phyloP scores from a whole-genome alignment of 2,329 filamentous ascomycete genomes.

The Colletotrichum costaricense region DNA sequence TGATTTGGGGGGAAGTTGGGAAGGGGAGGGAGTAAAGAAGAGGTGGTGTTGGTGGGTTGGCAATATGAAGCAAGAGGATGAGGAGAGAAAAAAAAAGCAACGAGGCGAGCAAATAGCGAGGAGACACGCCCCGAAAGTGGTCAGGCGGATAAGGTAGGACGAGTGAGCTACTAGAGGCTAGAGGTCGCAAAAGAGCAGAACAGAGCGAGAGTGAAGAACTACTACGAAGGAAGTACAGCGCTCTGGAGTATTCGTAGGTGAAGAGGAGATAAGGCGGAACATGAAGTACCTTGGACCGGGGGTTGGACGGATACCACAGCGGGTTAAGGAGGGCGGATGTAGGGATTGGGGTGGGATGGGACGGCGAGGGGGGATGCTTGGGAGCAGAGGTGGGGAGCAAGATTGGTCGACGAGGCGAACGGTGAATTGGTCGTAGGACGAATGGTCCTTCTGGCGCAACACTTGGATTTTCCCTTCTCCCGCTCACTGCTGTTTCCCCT shows the following conservation, averaged over 20 bases:
- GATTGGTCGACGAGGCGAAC: slow-evolving; percentile 27
- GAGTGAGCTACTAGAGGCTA: slow-evolving; percentile 24
- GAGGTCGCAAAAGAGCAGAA: slow-evolving; percentile 20
- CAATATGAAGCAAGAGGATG: slow-evolving; percentile 10
- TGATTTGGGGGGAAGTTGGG: not conserved
- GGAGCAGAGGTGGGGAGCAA: slow-evolving; percentile 25
- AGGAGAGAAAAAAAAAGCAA: slow-evolving; percentile 16
- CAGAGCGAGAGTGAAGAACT: slow-evolving; percentile 21
- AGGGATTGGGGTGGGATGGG: slow-evolving; percentile 34
- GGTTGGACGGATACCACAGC: slow-evolving; percentile 30
- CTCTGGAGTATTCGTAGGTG: slow-evolving; percentile 10
- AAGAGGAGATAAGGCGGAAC: slow-evolving; percentile 36
- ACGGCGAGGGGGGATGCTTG: slow-evolving; percentile 23
- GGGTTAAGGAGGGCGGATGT: slow-evolving; percentile 34
- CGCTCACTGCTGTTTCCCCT: not conserved
- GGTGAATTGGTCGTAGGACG: slow-evolving; percentile 3
- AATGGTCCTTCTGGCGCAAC: not conserved
- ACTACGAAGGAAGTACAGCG: not conserved
- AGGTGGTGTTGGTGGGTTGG: slow-evolving; percentile 21
- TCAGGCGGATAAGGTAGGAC: slow-evolving; percentile 35
- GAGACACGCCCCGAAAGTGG: slow-evolving; percentile 33
- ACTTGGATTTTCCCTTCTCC: not conserved
- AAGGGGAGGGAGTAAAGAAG: slow-evolving; percentile 5
- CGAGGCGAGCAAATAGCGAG: slow-evolving; percentile 32
- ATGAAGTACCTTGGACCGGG: slow-evolving; percentile 26